A percentile compares a stretch with the other conserved stretches of the same genome.
phyloP scores from a whole-genome alignment of 192 early-diverging fungal species.

The Spizellomyces punctatus region DNA sequence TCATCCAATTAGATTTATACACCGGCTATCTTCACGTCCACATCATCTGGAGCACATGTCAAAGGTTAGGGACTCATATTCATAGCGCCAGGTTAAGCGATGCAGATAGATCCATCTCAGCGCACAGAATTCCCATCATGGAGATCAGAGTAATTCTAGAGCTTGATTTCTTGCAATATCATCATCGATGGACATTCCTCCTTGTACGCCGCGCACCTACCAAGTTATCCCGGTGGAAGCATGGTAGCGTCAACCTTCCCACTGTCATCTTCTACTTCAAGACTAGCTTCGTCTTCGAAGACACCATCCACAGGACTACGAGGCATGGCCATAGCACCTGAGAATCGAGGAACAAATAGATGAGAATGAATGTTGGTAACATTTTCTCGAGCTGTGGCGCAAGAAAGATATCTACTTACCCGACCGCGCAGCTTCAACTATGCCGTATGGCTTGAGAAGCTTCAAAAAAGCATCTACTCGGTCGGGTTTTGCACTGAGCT shows the following conservation, averaged over 20 bases:
- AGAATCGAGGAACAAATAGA: background rate
- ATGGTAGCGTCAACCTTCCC: constrained; percentile 82
- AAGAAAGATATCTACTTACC: constrained; percentile 45
- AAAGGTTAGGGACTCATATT: too few relatives aligned
- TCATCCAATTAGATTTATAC: too few relatives aligned
- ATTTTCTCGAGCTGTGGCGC: constrained; percentile 6
- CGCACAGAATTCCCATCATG: too few relatives aligned
- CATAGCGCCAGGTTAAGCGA: too few relatives aligned
- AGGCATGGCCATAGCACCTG: constrained; percentile 95
- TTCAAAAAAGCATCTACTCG: constrained; percentile 91
- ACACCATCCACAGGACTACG: constrained; percentile 80
- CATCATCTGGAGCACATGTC: too few relatives aligned
- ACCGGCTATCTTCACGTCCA: too few relatives aligned
- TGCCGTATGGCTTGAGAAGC: constrained; percentile 91
- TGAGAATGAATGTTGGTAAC: background rate
- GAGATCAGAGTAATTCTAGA: too few relatives aligned
- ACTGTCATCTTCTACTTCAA: constrained; percentile 56
- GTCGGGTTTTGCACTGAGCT: constrained; percentile 84
- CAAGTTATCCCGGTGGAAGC: constrained; percentile 86
- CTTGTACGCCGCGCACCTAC: background rate
- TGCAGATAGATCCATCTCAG: too few relatives aligned
- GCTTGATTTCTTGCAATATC: too few relatives aligned
- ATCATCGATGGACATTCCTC: too few relatives aligned
- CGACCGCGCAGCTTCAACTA: constrained; percentile 90
- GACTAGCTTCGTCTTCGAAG: constrained; percentile 52